Percentiles rank a stretch among this genome's conserved stretches.
These are phyloP conservation scores for Apophysomyces elegans DNA, from an alignment of 371 early-diverging fungal species.

Conservation along the genomic window DNA sequence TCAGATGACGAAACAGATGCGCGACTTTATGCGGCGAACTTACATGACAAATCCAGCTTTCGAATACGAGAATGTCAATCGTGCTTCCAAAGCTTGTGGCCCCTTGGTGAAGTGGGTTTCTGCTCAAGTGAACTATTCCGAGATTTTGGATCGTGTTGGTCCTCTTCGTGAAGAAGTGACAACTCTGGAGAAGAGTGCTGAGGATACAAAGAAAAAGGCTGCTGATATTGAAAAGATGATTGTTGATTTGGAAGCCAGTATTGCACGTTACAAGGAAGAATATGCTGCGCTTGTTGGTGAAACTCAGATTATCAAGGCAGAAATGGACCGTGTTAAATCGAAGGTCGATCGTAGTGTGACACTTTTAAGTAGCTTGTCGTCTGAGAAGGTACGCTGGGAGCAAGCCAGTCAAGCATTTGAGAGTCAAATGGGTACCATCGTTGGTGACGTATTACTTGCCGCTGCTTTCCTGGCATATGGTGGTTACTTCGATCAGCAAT, in stretches of 20 bases:
- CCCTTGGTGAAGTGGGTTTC: constrained; percentile 97
- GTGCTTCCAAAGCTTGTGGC: constrained; percentile 99
- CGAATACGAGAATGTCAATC: constrained; percentile 94
- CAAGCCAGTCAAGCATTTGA: constrained; percentile 90
- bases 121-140: constrained; percentile 93
- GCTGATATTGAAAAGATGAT: constrained; percentile 82
- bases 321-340: constrained; percentile 93
- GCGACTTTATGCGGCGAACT: constrained; percentile 77
- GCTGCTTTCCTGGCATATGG: constrained; percentile 96
- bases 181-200: constrained; percentile 82
- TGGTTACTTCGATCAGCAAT: constrained; percentile 97
- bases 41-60: constrained; percentile 86
- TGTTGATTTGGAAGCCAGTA: constrained; percentile 83
- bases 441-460: constrained; percentile 96
- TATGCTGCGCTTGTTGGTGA: constrained; percentile 96
- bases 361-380: constrained; percentile 88
- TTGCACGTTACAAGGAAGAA: constrained; percentile 93
- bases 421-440: constrained; percentile 95
- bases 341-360: constrained; percentile 93
- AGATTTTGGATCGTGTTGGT: constrained; percentile 92
- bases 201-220: constrained; percentile 75
- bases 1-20: constrained; percentile 73
- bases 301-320: constrained; percentile 89
- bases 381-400: constrained; percentile 96
- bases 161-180: constrained; percentile 95